Evolutionary conservation across 208 protist genomes (phyloP), one percentile per base, ranked within the genome.

Genomic region (Wallacemonas sp.): DNA sequence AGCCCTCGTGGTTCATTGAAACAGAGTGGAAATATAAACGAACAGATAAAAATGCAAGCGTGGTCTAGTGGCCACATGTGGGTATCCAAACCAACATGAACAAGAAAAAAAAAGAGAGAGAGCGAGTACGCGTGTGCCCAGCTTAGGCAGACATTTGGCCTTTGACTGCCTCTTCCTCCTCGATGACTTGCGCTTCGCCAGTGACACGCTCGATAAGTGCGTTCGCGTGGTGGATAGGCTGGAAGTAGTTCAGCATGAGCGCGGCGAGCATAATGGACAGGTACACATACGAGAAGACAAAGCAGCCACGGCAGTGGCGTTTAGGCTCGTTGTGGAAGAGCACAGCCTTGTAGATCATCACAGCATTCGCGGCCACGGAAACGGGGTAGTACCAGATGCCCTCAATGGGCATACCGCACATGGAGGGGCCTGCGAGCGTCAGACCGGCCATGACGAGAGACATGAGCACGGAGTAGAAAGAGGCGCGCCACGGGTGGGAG

Each of bases 281-380:
- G 65, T 93, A 95, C 27, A 93, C 78, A 66, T 95, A 95, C 0
- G 90, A 95, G 74, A 90, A 95, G 15, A 95, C 86, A 63, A 95
- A 95, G 66, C 90, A 95, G 41, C 86, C 84, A n/a, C 90, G 81
- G 79, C 86, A 95, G 71, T 93, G 84, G 19, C 47, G 62, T 60
- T 83, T 76, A 39, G 90, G 90, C 17, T 81, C 70, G 33, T 79
- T 70, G 66, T 93, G 86, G 58, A 95, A 95, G 44, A 93, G 79
- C 17, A 86, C 73, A 12, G 86, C 75, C 77, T 95, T 95, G 76
- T 93, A 91, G 41, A 93, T 83, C 90, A 95, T 93, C 30, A 82
- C 65, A 26, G 70, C 75, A 56, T 91, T 93, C 14, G 80, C 76
- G 4, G 72, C 69, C 4, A 70, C 61, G 14, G 78, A 62, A 3